These are phyloP conservation scores for Mucor plumbeus DNA, from an alignment of 371 early-diverging fungal genomes.

Conservation along the genomic window DNA sequence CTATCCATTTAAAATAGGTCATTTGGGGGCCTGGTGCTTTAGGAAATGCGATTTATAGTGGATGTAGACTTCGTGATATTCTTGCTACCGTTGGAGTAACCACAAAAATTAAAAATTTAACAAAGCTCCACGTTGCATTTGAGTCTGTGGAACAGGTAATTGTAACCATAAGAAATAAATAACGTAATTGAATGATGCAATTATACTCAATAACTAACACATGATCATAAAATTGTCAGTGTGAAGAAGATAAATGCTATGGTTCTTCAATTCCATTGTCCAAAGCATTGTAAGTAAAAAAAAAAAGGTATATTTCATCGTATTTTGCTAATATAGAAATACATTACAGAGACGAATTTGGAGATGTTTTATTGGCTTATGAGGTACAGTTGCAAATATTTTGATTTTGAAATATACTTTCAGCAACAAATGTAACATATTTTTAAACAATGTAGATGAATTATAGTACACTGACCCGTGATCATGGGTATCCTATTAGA, in stretches of 20 bases:
- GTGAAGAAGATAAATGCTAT: slow-evolving; percentile 73
- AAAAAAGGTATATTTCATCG: no score
- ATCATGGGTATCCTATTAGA: slow-evolving; percentile 85
- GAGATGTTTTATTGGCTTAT: slow-evolving; percentile 84
- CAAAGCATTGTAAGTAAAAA: slow-evolving; percentile 70
- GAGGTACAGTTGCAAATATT: slow-evolving; percentile 39
- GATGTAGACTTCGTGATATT: slow-evolving; percentile 77
- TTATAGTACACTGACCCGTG: slow-evolving; percentile 70
- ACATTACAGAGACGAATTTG: slow-evolving; percentile 63
- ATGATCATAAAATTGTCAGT: slow-evolving; percentile 22
- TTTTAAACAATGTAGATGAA: slow-evolving; percentile 72
- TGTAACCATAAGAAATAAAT: background rate
- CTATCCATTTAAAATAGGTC: slow-evolving; percentile 30
- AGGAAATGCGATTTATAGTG: slow-evolving; percentile 80
- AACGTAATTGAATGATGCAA: background rate
- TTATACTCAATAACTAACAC: background rate
- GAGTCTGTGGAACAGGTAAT: slow-evolving; percentile 71
- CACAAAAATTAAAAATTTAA: slow-evolving; percentile 36
- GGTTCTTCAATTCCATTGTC: slow-evolving; percentile 83
- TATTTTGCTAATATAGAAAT: background rate
- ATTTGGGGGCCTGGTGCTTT: slow-evolving; percentile 86
- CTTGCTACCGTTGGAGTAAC: slow-evolving; percentile 60
- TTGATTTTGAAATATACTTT: background rate
- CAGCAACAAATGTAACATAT: background rate
- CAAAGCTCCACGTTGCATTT: slow-evolving; percentile 73